Percentiles rank a stretch among this genome's conserved stretches.
Evolutionary conservation across 2,329 filamentous ascomycete species (phyloP).

Genomic region (Aspergillus jensenii): DNA sequence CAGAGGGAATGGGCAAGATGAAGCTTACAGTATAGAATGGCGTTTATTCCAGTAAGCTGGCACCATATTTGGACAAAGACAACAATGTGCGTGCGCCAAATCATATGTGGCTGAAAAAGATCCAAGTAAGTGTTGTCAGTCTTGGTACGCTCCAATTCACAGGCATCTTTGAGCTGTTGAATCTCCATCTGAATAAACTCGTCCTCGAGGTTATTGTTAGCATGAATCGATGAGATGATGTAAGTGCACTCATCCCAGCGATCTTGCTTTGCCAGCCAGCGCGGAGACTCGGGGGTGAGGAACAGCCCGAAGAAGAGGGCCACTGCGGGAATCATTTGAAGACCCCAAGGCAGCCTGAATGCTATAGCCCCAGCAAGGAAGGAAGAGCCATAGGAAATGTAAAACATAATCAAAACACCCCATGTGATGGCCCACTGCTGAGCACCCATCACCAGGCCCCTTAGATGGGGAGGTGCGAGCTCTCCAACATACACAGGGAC

Average conservation of each 20-base stretch:
- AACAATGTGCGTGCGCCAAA: background rate
- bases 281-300: background rate
- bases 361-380: background rate
- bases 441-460: too few species aligned
- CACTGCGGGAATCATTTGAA: background rate
- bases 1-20: background rate
- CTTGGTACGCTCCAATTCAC: background rate
- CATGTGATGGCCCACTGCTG: background rate
- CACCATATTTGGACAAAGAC: background rate
- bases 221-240: background rate
- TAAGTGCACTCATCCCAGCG: background rate
- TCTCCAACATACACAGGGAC: too few species aligned
- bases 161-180: background rate
- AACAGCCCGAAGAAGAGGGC: background rate
- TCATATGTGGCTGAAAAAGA: background rate
- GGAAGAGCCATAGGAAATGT: background rate
- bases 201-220: background rate
- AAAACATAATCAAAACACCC: background rate
- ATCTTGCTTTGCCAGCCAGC: background rate
- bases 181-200: background rate
- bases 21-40: background rate
- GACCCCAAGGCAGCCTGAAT: background rate
- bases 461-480: too few species aligned
- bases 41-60: background rate
- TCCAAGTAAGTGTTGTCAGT: background rate